These are phyloP conservation scores for Cordyceps farinosa DNA, from an alignment of 2,329 filamentous ascomycete species.

Conservation along the genomic window DNA sequence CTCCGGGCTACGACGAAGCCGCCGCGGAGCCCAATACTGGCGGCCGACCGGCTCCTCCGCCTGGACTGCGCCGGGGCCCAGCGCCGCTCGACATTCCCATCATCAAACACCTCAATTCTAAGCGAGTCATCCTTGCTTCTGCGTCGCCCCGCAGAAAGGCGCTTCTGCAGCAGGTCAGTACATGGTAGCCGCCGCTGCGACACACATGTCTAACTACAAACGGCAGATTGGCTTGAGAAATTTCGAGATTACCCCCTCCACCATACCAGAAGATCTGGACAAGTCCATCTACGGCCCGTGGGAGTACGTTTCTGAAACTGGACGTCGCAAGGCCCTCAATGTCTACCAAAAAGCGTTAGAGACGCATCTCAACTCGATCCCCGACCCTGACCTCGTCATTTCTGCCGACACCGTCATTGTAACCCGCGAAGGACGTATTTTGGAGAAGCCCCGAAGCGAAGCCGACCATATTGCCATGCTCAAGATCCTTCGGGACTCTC, in stretches of 20 bases:
- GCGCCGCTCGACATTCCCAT: constrained; percentile 74
- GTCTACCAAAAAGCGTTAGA: constrained; percentile 55
- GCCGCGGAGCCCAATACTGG: constrained; percentile 35
- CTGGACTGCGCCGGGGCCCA: constrained; percentile 47
- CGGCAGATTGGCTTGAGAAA: constrained; percentile 71
- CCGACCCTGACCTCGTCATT: constrained; percentile 79
- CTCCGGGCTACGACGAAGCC: constrained; percentile 44
- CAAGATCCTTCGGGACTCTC: constrained; percentile 71
- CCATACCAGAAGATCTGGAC: constrained; percentile 78
- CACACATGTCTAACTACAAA: neutral
- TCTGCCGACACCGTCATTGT: constrained; percentile 91
- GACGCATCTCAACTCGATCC: constrained; percentile 40
- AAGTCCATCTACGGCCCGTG: constrained; percentile 72
- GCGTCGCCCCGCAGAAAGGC: constrained; percentile 80
- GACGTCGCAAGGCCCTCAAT: constrained; percentile 74
- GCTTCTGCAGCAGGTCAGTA: constrained; percentile 65
- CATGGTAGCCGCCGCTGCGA: constrained; percentile 12
- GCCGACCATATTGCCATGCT: constrained; percentile 82
- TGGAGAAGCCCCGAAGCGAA: constrained; percentile 87
- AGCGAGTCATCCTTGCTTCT: constrained; percentile 85
- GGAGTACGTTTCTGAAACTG: constrained; percentile 89
- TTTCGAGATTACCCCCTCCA: constrained; percentile 80
- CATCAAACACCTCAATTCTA: constrained; percentile 69
- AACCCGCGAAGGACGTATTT: constrained; percentile 66
- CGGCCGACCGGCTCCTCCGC: constrained; percentile 23